phyloP scores from a whole-genome alignment of 495 filamentous ascomycete genomes.

The Peziza echinospora region DNA sequence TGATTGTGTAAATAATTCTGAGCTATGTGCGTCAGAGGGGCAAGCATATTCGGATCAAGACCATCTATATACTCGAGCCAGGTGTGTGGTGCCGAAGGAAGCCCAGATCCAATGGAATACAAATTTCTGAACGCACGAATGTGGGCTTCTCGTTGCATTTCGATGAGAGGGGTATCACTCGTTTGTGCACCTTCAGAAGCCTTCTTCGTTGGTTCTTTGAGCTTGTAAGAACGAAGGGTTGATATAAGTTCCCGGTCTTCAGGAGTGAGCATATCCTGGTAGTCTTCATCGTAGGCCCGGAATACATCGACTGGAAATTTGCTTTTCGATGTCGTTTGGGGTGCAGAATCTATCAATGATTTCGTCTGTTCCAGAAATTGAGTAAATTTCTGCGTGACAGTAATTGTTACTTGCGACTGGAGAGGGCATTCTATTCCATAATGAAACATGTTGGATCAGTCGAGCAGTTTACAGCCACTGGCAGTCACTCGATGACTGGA shows the following conservation, averaged over 20 bases:
- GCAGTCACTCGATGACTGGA: too few relatives aligned
- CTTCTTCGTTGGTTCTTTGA: too few relatives aligned
- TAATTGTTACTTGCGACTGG: too few relatives aligned
- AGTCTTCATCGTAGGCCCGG: background rate
- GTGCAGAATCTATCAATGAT: too few relatives aligned
- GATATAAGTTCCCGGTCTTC: background rate
- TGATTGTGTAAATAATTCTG: slow-evolving; percentile 2
- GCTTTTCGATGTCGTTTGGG: background rate
- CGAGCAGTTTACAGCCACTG: too few relatives aligned
- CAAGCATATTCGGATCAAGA: background rate
- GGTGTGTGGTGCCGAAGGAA: background rate
- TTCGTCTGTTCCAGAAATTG: too few relatives aligned
- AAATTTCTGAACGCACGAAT: background rate
- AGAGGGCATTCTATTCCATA: too few relatives aligned
- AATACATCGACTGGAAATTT: background rate
- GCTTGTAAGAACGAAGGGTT: background rate
- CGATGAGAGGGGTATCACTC: background rate
- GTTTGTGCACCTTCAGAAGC: background rate
- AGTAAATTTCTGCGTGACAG: too few relatives aligned
- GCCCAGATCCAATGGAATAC: background rate
- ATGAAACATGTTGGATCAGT: too few relatives aligned
- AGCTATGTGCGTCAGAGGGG: slow-evolving; percentile 9
- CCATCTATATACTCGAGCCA: background rate
- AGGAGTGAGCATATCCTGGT: background rate
- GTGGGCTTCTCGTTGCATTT: background rate